Percentiles rank a stretch among this genome's conserved stretches.
phyloP scores from a whole-genome alignment of 305 asterid species.

The Salvia sclarea region DNA sequence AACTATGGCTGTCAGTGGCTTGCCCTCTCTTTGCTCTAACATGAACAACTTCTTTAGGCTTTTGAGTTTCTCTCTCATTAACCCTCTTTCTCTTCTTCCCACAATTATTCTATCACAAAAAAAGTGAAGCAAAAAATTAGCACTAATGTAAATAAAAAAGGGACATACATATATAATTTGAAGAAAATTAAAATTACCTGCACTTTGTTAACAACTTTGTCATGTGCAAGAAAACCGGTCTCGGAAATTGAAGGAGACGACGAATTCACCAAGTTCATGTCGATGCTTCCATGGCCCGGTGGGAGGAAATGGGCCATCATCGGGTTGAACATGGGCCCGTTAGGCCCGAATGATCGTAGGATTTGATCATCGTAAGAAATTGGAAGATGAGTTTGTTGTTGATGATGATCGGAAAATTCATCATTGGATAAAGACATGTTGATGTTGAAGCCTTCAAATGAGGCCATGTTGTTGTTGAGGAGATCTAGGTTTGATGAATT shows the following conservation, averaged over 20 bases:
- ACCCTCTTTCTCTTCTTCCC: slow-evolving; percentile 69
- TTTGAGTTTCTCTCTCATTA: slow-evolving; percentile 50
- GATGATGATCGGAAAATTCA: slow-evolving; percentile 41
- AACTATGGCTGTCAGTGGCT: slow-evolving; percentile 97
- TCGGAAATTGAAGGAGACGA: slow-evolving; percentile 43
- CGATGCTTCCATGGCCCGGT: slow-evolving; percentile 35
- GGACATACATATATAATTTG: neutral
- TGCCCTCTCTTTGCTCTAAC: slow-evolving; percentile 99
- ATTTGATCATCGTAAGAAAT: slow-evolving; percentile 36
- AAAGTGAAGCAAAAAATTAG: neutral
- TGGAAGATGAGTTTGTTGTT: slow-evolving; percentile 7
- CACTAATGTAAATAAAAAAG: neutral
- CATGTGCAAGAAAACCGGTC: slow-evolving; percentile 34
- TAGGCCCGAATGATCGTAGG: slow-evolving; percentile 28
- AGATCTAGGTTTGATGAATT: slow-evolving; percentile 49
- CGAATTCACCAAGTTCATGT: slow-evolving; percentile 35
- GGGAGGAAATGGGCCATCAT: slow-evolving; percentile 34
- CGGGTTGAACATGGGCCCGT: slow-evolving; percentile 32
- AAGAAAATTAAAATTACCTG: neutral
- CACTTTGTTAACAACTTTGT: slow-evolving; percentile 35
- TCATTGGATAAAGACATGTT: slow-evolving; percentile 34
- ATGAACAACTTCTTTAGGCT: slow-evolving; percentile 85
- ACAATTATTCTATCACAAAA: slow-evolving; percentile 41
- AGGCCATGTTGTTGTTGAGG: slow-evolving; percentile 42
- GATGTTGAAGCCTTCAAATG: slow-evolving; percentile 38